A percentile compares a stretch with the other conserved stretches of the same genome.
phyloP scores from a whole-genome alignment of 257 asterid genomes.

The Coffea eugenioides region DNA sequence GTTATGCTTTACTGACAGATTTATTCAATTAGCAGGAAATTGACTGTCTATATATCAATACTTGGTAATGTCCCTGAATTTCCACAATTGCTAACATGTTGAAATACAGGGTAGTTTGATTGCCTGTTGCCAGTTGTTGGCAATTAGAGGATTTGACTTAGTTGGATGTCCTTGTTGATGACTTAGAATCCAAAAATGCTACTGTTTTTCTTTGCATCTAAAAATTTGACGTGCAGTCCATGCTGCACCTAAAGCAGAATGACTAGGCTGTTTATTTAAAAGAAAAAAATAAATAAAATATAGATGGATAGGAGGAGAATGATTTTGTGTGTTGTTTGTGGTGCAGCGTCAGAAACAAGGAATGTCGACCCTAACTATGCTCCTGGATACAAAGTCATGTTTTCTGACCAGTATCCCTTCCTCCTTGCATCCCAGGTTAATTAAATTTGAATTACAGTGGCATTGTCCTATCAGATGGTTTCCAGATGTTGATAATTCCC shows the following conservation, averaged over 20 bases:
- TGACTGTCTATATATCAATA: too few relatives aligned
- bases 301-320: too few relatives aligned
- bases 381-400: conserved; percentile 41
- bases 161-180: background rate
- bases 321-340: background rate
- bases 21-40: background rate
- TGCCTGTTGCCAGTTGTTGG: too few relatives aligned
- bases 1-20: background rate
- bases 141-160: background rate
- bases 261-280: background rate
- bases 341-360: conserved; percentile 51
- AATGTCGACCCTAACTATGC: conserved; percentile 46
- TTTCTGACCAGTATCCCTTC: conserved; percentile 60
- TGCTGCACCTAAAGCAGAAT: background rate
- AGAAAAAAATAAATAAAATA: too few relatives aligned
- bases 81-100: too few relatives aligned
- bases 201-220: background rate
- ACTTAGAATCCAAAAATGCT: background rate
- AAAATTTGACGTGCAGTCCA: background rate
- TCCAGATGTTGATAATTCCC: conserved; percentile 1
- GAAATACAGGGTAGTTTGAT: too few relatives aligned
- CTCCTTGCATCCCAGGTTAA: conserved; percentile 60
- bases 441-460: background rate
- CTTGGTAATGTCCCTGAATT: too few relatives aligned
- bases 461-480: background rate